These are phyloP conservation scores for Kodamaea kaohsiungensis DNA, from an alignment of 805 yeast species.

Conservation along the genomic window DNA sequence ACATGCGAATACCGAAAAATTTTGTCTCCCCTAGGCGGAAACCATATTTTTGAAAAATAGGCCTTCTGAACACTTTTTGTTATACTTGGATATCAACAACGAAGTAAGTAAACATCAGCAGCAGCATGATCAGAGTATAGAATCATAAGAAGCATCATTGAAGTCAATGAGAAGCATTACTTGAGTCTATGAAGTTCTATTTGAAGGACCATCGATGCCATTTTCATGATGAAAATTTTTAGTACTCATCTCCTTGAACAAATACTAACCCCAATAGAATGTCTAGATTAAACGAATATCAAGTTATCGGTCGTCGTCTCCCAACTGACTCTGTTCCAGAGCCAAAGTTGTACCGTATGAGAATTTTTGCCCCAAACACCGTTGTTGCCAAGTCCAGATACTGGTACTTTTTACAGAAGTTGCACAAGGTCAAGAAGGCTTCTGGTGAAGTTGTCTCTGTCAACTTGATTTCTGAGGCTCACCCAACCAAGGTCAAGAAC, in stretches of 20 bases:
- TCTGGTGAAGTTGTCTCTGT: slow-evolving; percentile 98
- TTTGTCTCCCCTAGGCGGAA: slow-evolving; percentile 1
- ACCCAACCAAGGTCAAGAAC: slow-evolving; percentile 99
- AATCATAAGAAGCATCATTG: neutral
- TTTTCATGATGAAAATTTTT: neutral
- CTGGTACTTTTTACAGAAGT: slow-evolving; percentile 99
- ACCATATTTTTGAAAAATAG: slow-evolving; percentile 3
- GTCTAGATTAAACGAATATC: slow-evolving; percentile 99
- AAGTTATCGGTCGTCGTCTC: slow-evolving; percentile 99
- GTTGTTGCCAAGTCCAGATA: slow-evolving; percentile 99
- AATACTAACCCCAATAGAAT: slow-evolving; percentile 28
- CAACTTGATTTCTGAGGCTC: slow-evolving; percentile 87
- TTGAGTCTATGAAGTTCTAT: neutral
- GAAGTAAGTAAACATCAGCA: slow-evolving; percentile 9
- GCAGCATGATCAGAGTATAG: neutral
- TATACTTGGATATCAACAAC: slow-evolving; percentile 8
- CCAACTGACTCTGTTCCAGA: slow-evolving; percentile 99
- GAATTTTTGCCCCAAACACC: slow-evolving; percentile 98
- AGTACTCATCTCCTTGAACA: neutral
- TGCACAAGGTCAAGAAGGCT: slow-evolving; percentile 99
- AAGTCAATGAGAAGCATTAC: neutral
- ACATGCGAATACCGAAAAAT: slow-evolving; percentile 1
- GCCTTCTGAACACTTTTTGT: slow-evolving; percentile 3
- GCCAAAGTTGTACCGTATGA: slow-evolving; percentile 99
- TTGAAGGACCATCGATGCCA: no score